phyloP scores from a whole-genome alignment of 345 rosid species.

The Rhizophora mangle region DNA sequence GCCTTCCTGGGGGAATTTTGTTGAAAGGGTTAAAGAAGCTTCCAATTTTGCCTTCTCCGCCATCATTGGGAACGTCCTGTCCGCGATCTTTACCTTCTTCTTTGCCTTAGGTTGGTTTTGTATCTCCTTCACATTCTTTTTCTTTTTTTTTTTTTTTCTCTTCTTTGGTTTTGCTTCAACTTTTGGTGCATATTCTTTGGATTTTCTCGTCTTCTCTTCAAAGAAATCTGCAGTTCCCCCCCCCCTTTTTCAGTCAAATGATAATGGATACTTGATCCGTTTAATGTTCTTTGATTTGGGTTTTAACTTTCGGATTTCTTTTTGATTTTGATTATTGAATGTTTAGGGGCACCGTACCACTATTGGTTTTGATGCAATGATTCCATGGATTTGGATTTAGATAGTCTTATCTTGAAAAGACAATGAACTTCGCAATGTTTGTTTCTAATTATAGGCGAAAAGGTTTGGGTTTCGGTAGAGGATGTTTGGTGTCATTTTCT shows the following conservation, averaged over 20 bases:
- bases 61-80: conserved; percentile 73
- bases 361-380: background rate
- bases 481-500: conserved; percentile 8
- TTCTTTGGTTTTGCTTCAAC: background rate
- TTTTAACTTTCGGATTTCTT: conserved; percentile 5
- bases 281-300: conserved; percentile 6
- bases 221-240: background rate
- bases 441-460: background rate
- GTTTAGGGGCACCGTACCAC: background rate
- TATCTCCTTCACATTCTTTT: background rate
- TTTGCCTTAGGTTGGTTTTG: conserved; percentile 78
- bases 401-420: background rate
- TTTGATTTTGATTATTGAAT: background rate
- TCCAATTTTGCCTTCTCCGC: conserved; percentile 71
- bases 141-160: background rate
- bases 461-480: background rate
- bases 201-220: background rate
- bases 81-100: conserved; percentile 94
- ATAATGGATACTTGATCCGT: conserved; percentile 19
- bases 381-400: background rate
- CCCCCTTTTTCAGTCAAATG: background rate
- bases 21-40: conserved; percentile 59
- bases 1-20: conserved; percentile 44
- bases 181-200: conserved; percentile 1
- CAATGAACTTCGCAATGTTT: background rate